Conservation (phyloP, 352 stramenopile genomes). For the Phytopythium boreale region DNA sequence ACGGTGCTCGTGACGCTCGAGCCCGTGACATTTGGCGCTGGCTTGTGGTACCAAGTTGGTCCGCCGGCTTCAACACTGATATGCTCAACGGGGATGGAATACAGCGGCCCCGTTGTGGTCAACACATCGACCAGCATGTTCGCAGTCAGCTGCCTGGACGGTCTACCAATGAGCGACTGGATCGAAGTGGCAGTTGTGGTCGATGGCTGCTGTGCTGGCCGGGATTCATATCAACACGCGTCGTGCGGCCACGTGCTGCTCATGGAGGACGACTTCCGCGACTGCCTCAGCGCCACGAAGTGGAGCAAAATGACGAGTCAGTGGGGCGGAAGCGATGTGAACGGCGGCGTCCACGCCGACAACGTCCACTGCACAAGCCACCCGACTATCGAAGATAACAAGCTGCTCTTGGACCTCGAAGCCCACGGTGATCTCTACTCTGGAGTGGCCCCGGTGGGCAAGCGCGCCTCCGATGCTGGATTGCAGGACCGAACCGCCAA, state of each 20-base stretch:
- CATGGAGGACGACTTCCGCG: slow-evolving; percentile 48
- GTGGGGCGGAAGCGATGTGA: slow-evolving; percentile 55
- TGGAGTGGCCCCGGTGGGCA: slow-evolving; percentile 31
- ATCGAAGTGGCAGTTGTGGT: slow-evolving; percentile 33
- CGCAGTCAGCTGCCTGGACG: slow-evolving; percentile 52
- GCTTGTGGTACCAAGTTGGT: slow-evolving; percentile 27
- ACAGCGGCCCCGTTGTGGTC: slow-evolving; percentile 22
- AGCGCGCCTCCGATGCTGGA: slow-evolving; percentile 13
- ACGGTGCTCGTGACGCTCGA: slow-evolving; percentile 25
- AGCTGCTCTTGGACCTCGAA: slow-evolving; percentile 34
- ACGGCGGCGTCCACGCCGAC: slow-evolving; percentile 52
- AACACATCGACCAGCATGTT: slow-evolving; percentile 23
- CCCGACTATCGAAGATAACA: slow-evolving; percentile 10
- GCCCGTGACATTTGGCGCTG: slow-evolving; percentile 23
- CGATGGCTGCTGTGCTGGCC: slow-evolving; percentile 50
- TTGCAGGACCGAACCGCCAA: slow-evolving; percentile 29
- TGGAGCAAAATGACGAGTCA: slow-evolving; percentile 48
- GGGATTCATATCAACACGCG: slow-evolving; percentile 30
- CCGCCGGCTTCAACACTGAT: slow-evolving; percentile 12
- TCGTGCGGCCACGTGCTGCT: slow-evolving; percentile 50
- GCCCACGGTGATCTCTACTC: slow-evolving; percentile 54
- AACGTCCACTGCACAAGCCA: slow-evolving; percentile 49
- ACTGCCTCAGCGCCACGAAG: slow-evolving; percentile 36
- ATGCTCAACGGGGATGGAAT: slow-evolving; percentile 26
- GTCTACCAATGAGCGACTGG: slow-evolving; percentile 33